phyloP scores from a whole-genome alignment of 2,329 filamentous ascomycete species.

The Sporothrix pallida region DNA sequence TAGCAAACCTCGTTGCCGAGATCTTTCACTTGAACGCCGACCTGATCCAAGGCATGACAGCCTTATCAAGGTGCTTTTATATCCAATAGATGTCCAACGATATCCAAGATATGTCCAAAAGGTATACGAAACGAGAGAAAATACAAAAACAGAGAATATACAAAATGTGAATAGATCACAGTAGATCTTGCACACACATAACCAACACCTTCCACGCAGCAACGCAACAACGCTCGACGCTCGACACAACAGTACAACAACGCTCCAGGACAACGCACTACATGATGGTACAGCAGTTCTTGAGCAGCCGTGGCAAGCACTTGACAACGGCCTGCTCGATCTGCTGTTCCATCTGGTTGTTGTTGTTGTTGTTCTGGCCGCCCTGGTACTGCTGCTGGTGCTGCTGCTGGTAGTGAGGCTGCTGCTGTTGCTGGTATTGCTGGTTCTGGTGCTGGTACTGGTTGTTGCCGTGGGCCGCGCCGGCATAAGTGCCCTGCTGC shows the following conservation, averaged over 20 bases:
- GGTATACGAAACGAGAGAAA: not conserved
- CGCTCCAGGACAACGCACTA: slow-evolving; percentile 48
- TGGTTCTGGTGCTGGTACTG: slow-evolving; percentile 51
- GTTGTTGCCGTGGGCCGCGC: slow-evolving; percentile 43
- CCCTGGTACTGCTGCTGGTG: slow-evolving; percentile 47
- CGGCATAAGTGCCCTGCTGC: slow-evolving; percentile 33
- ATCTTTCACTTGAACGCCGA: not conserved
- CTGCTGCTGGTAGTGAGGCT: slow-evolving; percentile 50
- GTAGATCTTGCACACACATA: not conserved
- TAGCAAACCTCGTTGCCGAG: not conserved
- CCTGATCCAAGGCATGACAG: slow-evolving; percentile 1
- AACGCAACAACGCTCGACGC: not conserved
- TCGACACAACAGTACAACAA: not conserved
- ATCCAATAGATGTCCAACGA: not conserved
- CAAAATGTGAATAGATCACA: not conserved
- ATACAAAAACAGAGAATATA: not conserved
- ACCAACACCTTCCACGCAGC: not conserved
- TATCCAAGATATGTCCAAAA: not conserved
- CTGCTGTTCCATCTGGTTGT: slow-evolving; percentile 61
- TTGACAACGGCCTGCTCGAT: slow-evolving; percentile 55
- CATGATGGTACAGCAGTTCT: slow-evolving; percentile 76
- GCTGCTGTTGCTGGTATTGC: slow-evolving; percentile 49
- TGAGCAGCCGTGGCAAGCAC: slow-evolving; percentile 64
- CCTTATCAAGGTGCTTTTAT: not conserved
- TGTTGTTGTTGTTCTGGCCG: slow-evolving; percentile 45